Evolutionary conservation across 352 stramenopile genomes (phyloP).

Genomic region (Peronospora belbahrii): DNA sequence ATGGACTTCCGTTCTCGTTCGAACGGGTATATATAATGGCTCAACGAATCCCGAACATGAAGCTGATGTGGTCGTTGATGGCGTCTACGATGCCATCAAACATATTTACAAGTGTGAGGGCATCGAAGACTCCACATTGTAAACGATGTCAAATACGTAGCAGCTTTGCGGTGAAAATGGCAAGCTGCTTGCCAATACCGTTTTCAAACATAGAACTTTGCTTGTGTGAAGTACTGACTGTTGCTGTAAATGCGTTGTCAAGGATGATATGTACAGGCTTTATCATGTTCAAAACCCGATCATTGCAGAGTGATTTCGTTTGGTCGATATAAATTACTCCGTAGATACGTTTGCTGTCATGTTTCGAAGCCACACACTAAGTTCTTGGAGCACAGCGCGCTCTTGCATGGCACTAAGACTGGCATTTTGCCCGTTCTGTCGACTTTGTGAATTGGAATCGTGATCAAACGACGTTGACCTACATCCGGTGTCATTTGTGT

Average conservation of each 20-base stretch:
- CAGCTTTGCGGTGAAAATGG: background rate
- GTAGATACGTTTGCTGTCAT: conserved; percentile 20
- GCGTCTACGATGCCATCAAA: conserved; percentile 68
- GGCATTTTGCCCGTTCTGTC: background rate
- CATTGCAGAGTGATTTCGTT: background rate
- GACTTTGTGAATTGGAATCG: conserved; percentile 1
- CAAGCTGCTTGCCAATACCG: background rate
- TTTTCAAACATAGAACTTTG: conserved; percentile 18
- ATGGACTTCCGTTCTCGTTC: conserved; percentile 84
- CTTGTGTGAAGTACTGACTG: conserved; percentile 2
- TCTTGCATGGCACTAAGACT: conserved; percentile 46
- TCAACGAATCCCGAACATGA: conserved; percentile 49
- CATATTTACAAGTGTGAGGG: conserved; percentile 63
- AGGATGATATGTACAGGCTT: background rate
- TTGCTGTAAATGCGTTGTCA: background rate
- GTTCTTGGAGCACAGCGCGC: conserved; percentile 69
- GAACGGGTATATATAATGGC: conserved; percentile 79
- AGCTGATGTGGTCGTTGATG: conserved; percentile 53
- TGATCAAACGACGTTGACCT: background rate
- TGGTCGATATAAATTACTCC: conserved; percentile 10
- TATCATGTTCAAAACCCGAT: background rate
- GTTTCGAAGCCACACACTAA: conserved; percentile 71
- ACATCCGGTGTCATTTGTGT: background rate
- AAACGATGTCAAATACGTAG: conserved; percentile 3
- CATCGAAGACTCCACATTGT: conserved; percentile 35